phyloP scores from a whole-genome alignment of 2,329 filamentous ascomycete genomes.

The Albifimbria verrucaria region DNA sequence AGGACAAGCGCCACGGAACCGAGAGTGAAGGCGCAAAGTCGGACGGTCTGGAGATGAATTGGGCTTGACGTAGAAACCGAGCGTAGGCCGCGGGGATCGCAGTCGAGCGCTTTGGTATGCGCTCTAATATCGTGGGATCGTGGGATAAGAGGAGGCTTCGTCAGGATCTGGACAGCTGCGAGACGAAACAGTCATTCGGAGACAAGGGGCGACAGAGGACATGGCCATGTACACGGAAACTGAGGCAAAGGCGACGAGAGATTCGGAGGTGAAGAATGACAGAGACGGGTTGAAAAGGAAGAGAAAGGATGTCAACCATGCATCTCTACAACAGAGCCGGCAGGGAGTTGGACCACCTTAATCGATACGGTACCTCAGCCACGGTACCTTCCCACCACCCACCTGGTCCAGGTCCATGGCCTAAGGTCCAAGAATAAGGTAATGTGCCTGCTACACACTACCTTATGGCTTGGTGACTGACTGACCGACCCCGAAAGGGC shows the following conservation, averaged over 20 bases:
- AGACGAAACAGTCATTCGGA: background rate
- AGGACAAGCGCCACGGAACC: no score
- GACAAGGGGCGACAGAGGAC: background rate
- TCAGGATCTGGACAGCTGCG: background rate
- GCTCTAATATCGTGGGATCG: background rate
- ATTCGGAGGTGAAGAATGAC: background rate
- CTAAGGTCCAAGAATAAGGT: no score
- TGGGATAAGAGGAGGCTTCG: background rate
- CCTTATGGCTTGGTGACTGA: no score
- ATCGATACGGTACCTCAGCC: no score
- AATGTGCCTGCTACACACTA: no score
- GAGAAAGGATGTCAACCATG: no score
- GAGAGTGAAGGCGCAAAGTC: background rate
- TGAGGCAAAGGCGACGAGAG: no score
- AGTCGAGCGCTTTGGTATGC: background rate
- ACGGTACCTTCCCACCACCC: no score
- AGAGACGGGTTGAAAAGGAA: background rate
- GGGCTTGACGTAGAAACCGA: constrained; percentile 1
- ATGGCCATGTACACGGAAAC: background rate
- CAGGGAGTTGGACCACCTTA: no score
- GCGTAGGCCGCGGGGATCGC: background rate
- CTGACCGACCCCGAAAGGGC: background rate
- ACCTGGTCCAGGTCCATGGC: no score
- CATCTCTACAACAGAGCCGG: no score
- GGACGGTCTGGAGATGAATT: background rate